These are phyloP conservation scores for Psilocybe subaeruginosa DNA, from an alignment of 768 basidiomycete genomes.

Conservation along the genomic window DNA sequence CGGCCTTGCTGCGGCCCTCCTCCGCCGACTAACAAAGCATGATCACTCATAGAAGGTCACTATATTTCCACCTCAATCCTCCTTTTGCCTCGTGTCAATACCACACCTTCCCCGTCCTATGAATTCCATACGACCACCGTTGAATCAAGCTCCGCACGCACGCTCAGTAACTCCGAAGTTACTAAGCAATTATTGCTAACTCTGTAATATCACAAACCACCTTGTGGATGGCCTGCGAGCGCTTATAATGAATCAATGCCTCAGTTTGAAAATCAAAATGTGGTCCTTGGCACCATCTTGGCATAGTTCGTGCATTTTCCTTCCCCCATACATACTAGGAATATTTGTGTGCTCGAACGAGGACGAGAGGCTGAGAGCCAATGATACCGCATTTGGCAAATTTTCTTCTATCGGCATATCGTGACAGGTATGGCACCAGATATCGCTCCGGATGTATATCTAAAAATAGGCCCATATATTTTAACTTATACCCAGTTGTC, in stretches of 20 bases:
- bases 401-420: not conserved
- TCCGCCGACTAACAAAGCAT: conserved; percentile 9
- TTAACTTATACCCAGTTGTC: not conserved
- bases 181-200: not conserved
- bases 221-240: conserved; percentile 1
- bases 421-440: not conserved
- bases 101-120: not conserved
- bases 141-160: too few relatives aligned
- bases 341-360: not conserved
- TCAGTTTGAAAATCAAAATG: not conserved
- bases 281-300: not conserved
- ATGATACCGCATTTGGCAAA: not conserved
- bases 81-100: conserved; percentile 15
- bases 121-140: conserved; percentile 4
- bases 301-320: not conserved
- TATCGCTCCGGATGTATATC: not conserved
- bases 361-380: not conserved
- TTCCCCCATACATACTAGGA: not conserved
- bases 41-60: conserved; percentile 1
- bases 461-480: not conserved
- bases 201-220: not conserved
- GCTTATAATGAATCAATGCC: conserved; percentile 1
- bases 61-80: conserved; percentile 8
- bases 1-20: conserved; percentile 15
- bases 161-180: too few relatives aligned